Evolutionary conservation across 768 basidiomycete species (phyloP), one percentile per base, ranked within the genome.

Genomic region (Suillus discolor): DNA sequence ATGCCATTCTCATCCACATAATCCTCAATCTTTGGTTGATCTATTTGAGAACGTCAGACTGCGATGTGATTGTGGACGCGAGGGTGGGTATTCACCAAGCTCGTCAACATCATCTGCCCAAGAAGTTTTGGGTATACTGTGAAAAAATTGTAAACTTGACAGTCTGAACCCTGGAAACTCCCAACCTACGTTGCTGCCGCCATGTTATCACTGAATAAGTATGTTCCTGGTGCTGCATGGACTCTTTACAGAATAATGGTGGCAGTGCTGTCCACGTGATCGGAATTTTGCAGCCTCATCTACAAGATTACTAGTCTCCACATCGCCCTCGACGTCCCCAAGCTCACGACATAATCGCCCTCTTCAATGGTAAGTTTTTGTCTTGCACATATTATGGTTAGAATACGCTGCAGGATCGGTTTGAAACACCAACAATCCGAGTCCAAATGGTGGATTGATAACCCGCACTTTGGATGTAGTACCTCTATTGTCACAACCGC

Each of bases 91-190:
- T 79, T 71, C 67, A 87, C 88, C 90, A 68, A 88, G 81, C 60
- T 93, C 91, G 74, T 93, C 91, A 70, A 93, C 88, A 66, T 94
- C 92, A 78, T 94, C 92, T 49, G 93, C 93, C 93, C 93, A 95
- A 7, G 91, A 93, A 23, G 88, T 92, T 82, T 91, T 93, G 41
- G 71, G 77, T 49, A 61, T 62, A 18, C 59, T 60, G 59, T 23
- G 31, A 6, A 31, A 42, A 60, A 6, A 7, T 25, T 16, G 6
- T 41, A 3, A 60, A 41, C 9, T 28, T 12, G 12, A 28, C 25
- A 42, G 41, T 25, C 18, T 25, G 18, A 42, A 13, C 28, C 11
- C 20, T 36, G 12, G 41, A 23, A 42, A 60, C 28, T 34, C 3
- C 25, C 42, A 60, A 41, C 59, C 25, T 60, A 60, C 59, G 18